Base-by-base conservation (phyloP, 164 flowering plant genomes). In the Piper betle region DNA sequence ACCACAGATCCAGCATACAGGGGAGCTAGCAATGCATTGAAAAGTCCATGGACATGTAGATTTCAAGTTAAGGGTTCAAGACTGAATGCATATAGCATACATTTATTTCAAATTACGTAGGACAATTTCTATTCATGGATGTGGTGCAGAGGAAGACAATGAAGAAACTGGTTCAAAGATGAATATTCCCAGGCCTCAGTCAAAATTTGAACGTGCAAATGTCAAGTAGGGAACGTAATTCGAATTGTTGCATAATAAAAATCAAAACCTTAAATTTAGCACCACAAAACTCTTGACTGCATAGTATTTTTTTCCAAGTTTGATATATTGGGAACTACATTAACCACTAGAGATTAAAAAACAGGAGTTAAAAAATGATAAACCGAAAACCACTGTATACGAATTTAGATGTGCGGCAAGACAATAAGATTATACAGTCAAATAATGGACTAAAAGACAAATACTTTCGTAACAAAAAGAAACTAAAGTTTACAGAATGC, bases 131-230 rank as follows among this genome's bases (percentile, higher is more conserved):
- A 13, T 15, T 20, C 15, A 57, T 33, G 99, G 99, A 93, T 93
- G 90, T 94, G 99, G 79, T 94, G 99, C 41, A 94, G 75, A 15
- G 99, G 99, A 53, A 94, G 82, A 68, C 93, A 91, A 69, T 94
- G 86, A 72, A 91, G 74, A 76, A 94, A 85, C 54, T 78, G 86
- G 79, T 94, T 97, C 59, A 78, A 63, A 37, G 96, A 77, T 66
- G 94, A 72, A 71, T 88, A 91, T 39, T 68, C 96, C 99, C 99
- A 94, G 53, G 97, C 96, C 64, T 84, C 78, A 64, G 93, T 55
- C 77, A 94, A 74, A 38, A 76, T 94, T 75, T 82, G 84, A 54
- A 94, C 97, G 97, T 94, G 90, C 72, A 71, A 69, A 63, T 20
- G 53, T n/a, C n/a, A n/a, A 66, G 46, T 59, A 58, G 52, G 38